phyloP scores from a whole-genome alignment of 306 rosid species.

The Cyamopsis tetragonoloba region DNA sequence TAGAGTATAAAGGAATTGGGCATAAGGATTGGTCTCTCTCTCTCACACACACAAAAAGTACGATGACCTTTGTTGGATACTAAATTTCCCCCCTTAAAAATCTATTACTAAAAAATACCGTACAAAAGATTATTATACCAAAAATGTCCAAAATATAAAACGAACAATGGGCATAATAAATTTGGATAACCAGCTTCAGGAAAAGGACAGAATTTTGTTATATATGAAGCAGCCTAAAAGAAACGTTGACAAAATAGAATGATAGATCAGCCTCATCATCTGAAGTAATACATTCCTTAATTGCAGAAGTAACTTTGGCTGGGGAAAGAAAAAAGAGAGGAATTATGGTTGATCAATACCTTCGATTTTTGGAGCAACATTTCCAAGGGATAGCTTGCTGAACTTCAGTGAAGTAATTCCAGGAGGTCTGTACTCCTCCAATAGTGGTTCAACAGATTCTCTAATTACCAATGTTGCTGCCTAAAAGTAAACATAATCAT shows the following conservation, averaged over 20 bases:
- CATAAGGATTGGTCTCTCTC: not conserved
- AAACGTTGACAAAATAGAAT: conserved; percentile 3
- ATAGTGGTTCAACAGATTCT: conserved; percentile 90
- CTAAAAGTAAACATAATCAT: conserved; percentile 39
- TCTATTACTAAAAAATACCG: not conserved
- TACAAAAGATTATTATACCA: not conserved
- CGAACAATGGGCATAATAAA: not conserved
- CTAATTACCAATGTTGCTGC: conserved; percentile 77
- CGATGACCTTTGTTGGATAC: not conserved
- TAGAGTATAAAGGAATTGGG: not conserved
- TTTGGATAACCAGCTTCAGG: not conserved
- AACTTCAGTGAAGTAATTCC: conserved; percentile 92
- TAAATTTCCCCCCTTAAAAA: not conserved
- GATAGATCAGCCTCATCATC: conserved; percentile 8
- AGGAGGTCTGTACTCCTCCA: conserved; percentile 85
- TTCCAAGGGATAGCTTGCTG: conserved; percentile 86
- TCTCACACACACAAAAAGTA: not conserved
- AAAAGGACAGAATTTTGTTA: not conserved
- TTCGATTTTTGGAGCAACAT: conserved; percentile 90
- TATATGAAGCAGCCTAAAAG: not conserved
- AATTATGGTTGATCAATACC: conserved; percentile 42
- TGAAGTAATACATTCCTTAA: not conserved
- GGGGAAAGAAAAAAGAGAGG: not conserved
- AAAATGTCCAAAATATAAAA: not conserved
- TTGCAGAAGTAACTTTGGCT: not conserved